phyloP scores from a whole-genome alignment of 257 asterid genomes.

The Solanum appendiculatum region DNA sequence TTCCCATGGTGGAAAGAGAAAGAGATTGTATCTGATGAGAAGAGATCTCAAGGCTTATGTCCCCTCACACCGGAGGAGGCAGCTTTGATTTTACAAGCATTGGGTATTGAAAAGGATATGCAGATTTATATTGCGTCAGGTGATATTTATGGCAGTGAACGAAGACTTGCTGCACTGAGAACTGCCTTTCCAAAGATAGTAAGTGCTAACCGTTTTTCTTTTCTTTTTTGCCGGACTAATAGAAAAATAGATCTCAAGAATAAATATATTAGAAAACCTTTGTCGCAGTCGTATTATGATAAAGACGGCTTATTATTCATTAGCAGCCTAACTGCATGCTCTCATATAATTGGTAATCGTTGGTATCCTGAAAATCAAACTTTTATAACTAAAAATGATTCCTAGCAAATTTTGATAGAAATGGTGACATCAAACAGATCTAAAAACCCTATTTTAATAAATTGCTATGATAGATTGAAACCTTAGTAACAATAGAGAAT shows the following conservation, averaged over 20 bases:
- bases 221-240: not conserved
- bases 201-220: constrained; percentile 16
- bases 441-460: not conserved
- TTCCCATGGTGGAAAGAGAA: constrained; percentile 97
- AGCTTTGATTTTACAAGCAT: constrained; percentile 63
- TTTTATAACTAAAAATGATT: not conserved
- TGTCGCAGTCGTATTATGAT: not conserved
- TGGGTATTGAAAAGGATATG: constrained; percentile 50
- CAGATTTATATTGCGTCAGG: constrained; percentile 91
- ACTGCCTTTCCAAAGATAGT: constrained; percentile 72
- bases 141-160: constrained; percentile 69
- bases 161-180: constrained; percentile 64
- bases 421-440: not conserved
- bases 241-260: not conserved
- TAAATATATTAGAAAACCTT: not conserved
- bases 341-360: not conserved
- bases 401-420: not conserved
- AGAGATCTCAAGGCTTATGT: constrained; percentile 72
- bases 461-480: not conserved
- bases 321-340: not conserved
- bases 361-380: not conserved
- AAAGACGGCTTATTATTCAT: not conserved
- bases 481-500: not conserved
- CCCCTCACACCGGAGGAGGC: constrained; percentile 94
- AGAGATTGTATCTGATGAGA: constrained; percentile 74